Percentiles rank a stretch among this genome's conserved stretches.
Conservation (phyloP, 805 yeast genomes). For the Cyberlindnera mycetangii region DNA sequence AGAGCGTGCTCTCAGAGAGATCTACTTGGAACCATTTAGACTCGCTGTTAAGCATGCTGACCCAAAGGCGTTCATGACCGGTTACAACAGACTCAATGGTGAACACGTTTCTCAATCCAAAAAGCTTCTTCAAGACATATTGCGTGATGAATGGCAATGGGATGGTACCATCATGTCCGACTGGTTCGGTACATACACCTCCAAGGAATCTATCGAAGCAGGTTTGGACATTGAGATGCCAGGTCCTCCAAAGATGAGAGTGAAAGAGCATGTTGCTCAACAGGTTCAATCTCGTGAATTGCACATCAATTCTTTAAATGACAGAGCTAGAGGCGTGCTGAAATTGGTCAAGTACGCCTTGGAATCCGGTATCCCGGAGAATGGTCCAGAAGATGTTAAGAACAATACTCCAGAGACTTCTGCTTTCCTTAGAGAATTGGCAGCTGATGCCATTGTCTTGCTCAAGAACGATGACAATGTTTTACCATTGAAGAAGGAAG, state of each 20-base stretch:
- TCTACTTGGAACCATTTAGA: constrained; percentile 61
- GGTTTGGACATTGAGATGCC: constrained; percentile 70
- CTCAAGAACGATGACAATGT: constrained; percentile 48
- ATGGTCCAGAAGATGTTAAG: constrained; percentile 23
- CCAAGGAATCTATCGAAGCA: constrained; percentile 42
- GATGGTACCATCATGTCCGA: constrained; percentile 58
- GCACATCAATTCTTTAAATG: constrained; percentile 38
- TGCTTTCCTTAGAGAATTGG: constrained; percentile 39
- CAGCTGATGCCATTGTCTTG: constrained; percentile 50
- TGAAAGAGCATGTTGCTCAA: constrained; percentile 35
- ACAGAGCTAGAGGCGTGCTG: constrained; percentile 49
- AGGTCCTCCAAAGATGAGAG: constrained; percentile 52
- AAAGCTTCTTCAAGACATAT: constrained; percentile 40
- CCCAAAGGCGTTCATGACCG: constrained; percentile 57
- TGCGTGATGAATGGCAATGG: constrained; percentile 55
- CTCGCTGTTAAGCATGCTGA: constrained; percentile 49
- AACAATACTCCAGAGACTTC: constrained; percentile 47
- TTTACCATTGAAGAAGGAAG: constrained; percentile 44
- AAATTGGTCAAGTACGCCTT: constrained; percentile 44
- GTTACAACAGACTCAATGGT: constrained; percentile 63
- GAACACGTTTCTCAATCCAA: constrained; percentile 49
- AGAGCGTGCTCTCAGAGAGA: constrained; percentile 61
- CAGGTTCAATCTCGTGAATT: constrained; percentile 42
- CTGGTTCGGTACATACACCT: constrained; percentile 58
- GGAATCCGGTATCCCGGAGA: constrained; percentile 35